Evolutionary conservation across 495 filamentous ascomycete genomes (phyloP).

Genomic region (Aspergillus asperescens): DNA sequence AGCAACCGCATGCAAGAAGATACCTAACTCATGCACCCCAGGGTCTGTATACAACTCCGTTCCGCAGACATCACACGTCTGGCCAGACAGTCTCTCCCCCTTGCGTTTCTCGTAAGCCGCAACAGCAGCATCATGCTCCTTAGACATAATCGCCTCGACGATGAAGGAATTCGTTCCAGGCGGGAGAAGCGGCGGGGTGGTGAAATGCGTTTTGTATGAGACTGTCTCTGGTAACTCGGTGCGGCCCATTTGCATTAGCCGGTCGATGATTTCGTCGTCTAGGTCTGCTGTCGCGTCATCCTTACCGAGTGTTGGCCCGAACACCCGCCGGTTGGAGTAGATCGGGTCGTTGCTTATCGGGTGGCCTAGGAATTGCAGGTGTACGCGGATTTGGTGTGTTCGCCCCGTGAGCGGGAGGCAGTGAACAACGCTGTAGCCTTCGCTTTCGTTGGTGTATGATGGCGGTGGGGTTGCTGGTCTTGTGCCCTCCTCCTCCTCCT

Average conservation of each 20-base stretch:
- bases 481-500: constrained; percentile 22
- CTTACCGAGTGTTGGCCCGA: constrained; percentile 71
- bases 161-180: constrained; percentile 35
- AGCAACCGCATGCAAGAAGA: constrained; percentile 86
- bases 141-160: constrained; percentile 40
- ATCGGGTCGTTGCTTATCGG: constrained; percentile 97
- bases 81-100: constrained; percentile 88
- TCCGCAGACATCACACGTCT: constrained; percentile 71
- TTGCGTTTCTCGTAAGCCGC: constrained; percentile 69
- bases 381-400: constrained; percentile 92
- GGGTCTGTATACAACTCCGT: constrained; percentile 92
- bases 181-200: constrained; percentile 37
- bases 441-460: constrained; percentile 24
- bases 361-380: constrained; percentile 89
- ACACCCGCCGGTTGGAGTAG: constrained; percentile 89
- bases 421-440: constrained; percentile 91
- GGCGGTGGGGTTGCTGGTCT: constrained; percentile 31
- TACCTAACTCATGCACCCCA: constrained; percentile 78
- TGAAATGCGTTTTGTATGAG: constrained; percentile 59
- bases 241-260: constrained; percentile 87
- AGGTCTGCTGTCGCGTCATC: constrained; percentile 61
- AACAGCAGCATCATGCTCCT: constrained; percentile 77
- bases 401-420: constrained; percentile 90
- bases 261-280: constrained; percentile 84
- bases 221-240: constrained; percentile 82